These are phyloP conservation scores for Hirsutella rhossiliensis DNA, from an alignment of 2,329 filamentous ascomycete genomes.

Conservation along the genomic window DNA sequence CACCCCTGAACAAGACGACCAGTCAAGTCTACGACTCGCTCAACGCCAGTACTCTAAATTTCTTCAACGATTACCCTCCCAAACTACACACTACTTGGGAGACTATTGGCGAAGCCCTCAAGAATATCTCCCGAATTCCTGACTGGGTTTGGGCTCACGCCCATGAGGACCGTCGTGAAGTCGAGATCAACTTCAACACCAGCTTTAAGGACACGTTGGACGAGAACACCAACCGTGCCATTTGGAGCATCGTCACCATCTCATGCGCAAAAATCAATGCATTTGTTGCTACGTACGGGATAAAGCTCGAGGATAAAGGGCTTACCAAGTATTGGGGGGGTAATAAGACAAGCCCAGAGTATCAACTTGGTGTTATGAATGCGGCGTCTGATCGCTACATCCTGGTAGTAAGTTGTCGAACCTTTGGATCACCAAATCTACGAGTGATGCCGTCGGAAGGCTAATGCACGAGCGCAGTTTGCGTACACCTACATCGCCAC, in stretches of 20 bases:
- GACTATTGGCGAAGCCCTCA: slow-evolving; percentile 12
- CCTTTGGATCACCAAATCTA: too few species aligned
- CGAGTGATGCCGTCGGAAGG: too few species aligned
- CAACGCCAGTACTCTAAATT: slow-evolving; percentile 6
- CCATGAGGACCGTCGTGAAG: background rate
- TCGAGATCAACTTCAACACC: slow-evolving; percentile 1
- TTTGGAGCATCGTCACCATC: slow-evolving; percentile 6
- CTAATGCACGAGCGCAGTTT: slow-evolving; percentile 14
- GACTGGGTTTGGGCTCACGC: slow-evolving; percentile 15
- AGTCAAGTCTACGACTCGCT: slow-evolving; percentile 7
- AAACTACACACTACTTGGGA: slow-evolving; percentile 10
- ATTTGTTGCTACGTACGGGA: slow-evolving; percentile 16
- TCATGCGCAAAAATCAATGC: slow-evolving; percentile 14
- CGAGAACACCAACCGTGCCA: background rate
- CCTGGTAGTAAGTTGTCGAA: background rate
- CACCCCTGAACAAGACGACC: slow-evolving; percentile 10
- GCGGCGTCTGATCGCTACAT: background rate
- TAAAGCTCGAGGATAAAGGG: slow-evolving; percentile 14
- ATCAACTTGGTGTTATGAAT: background rate
- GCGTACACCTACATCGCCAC: slow-evolving; percentile 20
- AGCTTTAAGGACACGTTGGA: slow-evolving; percentile 2
- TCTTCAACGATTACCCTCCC: slow-evolving; percentile 15
- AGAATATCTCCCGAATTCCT: slow-evolving; percentile 15
- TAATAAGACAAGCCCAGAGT: background rate
- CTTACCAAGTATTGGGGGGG: slow-evolving; percentile 5